These are phyloP conservation scores for Pezicula carpinea DNA, from an alignment of 2,329 filamentous ascomycete species.

Conservation along the genomic window DNA sequence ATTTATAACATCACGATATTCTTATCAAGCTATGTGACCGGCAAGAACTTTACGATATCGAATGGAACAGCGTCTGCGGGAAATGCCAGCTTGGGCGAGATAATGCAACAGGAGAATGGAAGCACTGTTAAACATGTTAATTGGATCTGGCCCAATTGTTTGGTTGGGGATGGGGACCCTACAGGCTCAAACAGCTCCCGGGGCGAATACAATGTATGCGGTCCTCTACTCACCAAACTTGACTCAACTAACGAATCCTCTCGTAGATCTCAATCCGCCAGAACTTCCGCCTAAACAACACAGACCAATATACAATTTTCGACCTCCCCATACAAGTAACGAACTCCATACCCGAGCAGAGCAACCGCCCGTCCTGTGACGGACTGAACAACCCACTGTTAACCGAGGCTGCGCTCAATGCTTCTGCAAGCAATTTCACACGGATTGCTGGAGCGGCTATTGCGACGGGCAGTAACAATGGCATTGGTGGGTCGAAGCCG, in stretches of 20 bases:
- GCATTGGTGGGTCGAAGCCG: constrained; percentile 22
- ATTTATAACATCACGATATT: constrained; percentile 65
- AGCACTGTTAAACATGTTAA: constrained; percentile 72
- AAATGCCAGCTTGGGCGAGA: constrained; percentile 53
- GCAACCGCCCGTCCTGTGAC: constrained; percentile 44
- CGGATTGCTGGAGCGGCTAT: constrained; percentile 21
- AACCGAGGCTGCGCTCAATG: constrained; percentile 40
- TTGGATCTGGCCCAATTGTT: constrained; percentile 67
- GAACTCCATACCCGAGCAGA: constrained; percentile 50
- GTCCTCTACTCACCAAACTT: too few species aligned
- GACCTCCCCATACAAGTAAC: constrained; percentile 65
- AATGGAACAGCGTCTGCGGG: constrained; percentile 52
- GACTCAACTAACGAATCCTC: constrained; percentile 4
- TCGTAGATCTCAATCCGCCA: constrained; percentile 64
- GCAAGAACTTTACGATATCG: constrained; percentile 63
- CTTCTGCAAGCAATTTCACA: constrained; percentile 26
- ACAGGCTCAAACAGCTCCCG: constrained; percentile 38
- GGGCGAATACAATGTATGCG: constrained; percentile 53
- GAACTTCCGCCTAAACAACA: constrained; percentile 60
- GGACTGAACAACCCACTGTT: constrained; percentile 47
- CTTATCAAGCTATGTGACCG: constrained; percentile 57
- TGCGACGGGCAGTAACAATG: constrained; percentile 19
- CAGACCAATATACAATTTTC: constrained; percentile 64
- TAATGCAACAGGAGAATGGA: constrained; percentile 58
- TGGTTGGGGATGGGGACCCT: constrained; percentile 49